A percentile compares a stretch with the other conserved stretches of the same genome.
These are phyloP conservation scores for Hypoxylon rickii DNA, from an alignment of 495 filamentous ascomycete genomes.

Conservation along the genomic window DNA sequence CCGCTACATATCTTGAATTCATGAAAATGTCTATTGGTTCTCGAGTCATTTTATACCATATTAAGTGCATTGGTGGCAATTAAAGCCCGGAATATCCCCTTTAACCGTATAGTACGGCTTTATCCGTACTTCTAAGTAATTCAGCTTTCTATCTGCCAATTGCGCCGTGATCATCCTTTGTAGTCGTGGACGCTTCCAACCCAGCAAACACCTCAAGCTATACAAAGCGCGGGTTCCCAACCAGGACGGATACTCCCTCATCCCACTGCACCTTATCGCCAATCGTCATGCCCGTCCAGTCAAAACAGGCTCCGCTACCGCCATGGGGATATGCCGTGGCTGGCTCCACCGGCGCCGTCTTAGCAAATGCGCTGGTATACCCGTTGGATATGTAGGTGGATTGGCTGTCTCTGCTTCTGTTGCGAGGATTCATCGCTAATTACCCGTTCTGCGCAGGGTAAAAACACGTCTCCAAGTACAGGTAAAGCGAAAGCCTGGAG, in stretches of 20 bases:
- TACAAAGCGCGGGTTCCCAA: background rate
- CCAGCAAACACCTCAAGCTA: conserved; percentile 7
- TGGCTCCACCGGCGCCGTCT: conserved; percentile 88
- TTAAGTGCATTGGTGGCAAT: conserved; percentile 18
- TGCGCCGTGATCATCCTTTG: background rate
- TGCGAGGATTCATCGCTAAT: conserved; percentile 19
- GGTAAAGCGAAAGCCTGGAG: conserved; percentile 67
- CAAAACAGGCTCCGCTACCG: conserved; percentile 76
- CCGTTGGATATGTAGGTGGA: conserved; percentile 87
- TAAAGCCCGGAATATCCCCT: conserved; percentile 14
- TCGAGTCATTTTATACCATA: background rate
- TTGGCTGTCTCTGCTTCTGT: too few relatives aligned
- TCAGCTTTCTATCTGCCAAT: conserved; percentile 5
- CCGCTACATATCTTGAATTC: background rate
- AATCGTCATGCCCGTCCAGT: conserved; percentile 72
- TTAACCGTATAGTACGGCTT: conserved; percentile 27
- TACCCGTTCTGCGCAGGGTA: conserved; percentile 58
- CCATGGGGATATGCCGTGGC: conserved; percentile 94
- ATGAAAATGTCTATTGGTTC: conserved; percentile 12
- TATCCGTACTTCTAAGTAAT: conserved; percentile 19
- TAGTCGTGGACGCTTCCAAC: background rate
- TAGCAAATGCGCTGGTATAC: conserved; percentile 96
- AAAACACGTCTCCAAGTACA: conserved; percentile 98
- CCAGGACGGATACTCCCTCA: background rate
- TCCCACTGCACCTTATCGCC: background rate